Conservation (phyloP, 495 filamentous ascomycete genomes). For the Podospora fimiseda region DNA sequence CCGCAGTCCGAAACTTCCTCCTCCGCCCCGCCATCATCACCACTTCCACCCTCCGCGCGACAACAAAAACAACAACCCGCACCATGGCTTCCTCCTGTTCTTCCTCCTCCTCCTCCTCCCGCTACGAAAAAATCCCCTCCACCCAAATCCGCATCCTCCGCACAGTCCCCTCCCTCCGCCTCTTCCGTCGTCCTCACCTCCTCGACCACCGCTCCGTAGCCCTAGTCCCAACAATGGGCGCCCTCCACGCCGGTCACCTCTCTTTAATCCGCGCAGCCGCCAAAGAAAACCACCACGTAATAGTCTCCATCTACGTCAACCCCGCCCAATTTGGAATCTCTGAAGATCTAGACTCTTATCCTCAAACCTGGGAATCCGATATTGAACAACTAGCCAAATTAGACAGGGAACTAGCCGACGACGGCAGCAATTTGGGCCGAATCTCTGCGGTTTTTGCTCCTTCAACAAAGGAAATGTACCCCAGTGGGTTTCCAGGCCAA, state of each 20-base stretch:
- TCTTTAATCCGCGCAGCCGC: slow-evolving; percentile 83
- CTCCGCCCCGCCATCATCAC: slow-evolving; percentile 15
- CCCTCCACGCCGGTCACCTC: slow-evolving; percentile 85
- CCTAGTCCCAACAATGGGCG: slow-evolving; percentile 95
- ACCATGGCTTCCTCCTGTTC: slow-evolving; percentile 28
- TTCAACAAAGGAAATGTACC: slow-evolving; percentile 79
- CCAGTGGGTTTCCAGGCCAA: slow-evolving; percentile 72
- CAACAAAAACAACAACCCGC: slow-evolving; percentile 10
- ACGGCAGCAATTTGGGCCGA: slow-evolving; percentile 51
- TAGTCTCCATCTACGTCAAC: slow-evolving; percentile 91
- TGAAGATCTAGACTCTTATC: slow-evolving; percentile 84
- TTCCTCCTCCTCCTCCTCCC: background rate
- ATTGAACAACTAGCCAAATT: slow-evolving; percentile 56
- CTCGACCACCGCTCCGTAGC: slow-evolving; percentile 67
- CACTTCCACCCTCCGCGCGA: background rate
- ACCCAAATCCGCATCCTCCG: slow-evolving; percentile 68
- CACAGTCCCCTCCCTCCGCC: slow-evolving; percentile 62
- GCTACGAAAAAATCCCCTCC: slow-evolving; percentile 39
- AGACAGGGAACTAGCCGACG: slow-evolving; percentile 62
- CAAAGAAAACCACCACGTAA: slow-evolving; percentile 71
- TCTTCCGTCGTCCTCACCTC: slow-evolving; percentile 61
- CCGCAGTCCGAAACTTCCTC: slow-evolving; percentile 20
- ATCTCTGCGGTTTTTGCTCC: slow-evolving; percentile 83
- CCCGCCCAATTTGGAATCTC: slow-evolving; percentile 90
- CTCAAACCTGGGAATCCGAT: slow-evolving; percentile 82